A percentile compares a stretch with the other conserved stretches of the same genome.
Evolutionary conservation across 2,329 filamentous ascomycete species (phyloP).

Genomic region (Akanthomyces lecanii): DNA sequence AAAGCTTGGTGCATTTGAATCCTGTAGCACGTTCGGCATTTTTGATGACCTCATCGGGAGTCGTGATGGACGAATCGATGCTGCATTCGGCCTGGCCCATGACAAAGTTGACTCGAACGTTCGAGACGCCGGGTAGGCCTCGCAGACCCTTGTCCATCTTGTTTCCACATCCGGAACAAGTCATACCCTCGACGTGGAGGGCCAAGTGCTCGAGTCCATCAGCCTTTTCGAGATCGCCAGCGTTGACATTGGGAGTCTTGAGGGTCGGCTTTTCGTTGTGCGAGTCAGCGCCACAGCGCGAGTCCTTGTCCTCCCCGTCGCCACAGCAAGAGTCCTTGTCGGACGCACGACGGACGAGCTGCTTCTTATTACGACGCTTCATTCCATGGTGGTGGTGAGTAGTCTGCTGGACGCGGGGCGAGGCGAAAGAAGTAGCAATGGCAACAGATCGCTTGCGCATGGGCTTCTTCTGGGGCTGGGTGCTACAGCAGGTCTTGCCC

Average conservation of each 20-base stretch:
- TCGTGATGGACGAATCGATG: slow-evolving; percentile 25
- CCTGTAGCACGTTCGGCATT: slow-evolving; percentile 27
- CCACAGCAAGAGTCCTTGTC: slow-evolving; percentile 14
- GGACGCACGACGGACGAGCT: neutral
- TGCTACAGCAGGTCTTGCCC: slow-evolving; percentile 27
- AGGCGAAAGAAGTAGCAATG: neutral
- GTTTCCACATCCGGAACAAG: slow-evolving; percentile 34
- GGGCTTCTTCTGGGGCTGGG: slow-evolving; percentile 11
- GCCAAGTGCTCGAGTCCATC: slow-evolving; percentile 25
- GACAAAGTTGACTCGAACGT: slow-evolving; percentile 35
- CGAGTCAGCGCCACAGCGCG: slow-evolving; percentile 17
- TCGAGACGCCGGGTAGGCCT: slow-evolving; percentile 27
- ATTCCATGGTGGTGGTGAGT: slow-evolving; percentile 23
- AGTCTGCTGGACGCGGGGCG: neutral
- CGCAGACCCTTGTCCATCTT: slow-evolving; percentile 30
- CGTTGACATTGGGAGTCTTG: neutral
- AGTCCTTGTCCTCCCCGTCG: slow-evolving; percentile 15
- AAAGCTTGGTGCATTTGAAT: slow-evolving; percentile 27
- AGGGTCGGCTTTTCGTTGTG: neutral
- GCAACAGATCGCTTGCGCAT: neutral
- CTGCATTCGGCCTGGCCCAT: slow-evolving; percentile 34
- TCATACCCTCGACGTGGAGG: slow-evolving; percentile 33
- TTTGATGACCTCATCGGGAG: slow-evolving; percentile 27
- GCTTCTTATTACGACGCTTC: slow-evolving; percentile 22
- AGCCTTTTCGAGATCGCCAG: slow-evolving; percentile 26